A percentile compares a stretch with the other conserved stretches of the same genome.
Evolutionary conservation across 441 rosid species (phyloP).

Genomic region (Euphorbia schlechtendalii): DNA sequence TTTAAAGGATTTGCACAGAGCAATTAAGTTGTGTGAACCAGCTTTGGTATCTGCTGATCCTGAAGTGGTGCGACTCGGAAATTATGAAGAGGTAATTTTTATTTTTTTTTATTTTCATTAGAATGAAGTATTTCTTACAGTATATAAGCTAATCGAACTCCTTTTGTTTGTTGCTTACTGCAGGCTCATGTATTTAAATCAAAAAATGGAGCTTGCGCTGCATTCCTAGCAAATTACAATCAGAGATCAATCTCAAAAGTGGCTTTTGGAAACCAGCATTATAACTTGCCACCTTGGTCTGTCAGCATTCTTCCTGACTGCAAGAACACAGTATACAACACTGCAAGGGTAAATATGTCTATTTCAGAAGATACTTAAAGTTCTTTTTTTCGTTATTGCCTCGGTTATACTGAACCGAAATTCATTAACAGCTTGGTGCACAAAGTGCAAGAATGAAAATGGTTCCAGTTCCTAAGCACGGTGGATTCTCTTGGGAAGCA

Average conservation of each 20-base stretch:
- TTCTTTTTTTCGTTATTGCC: background rate
- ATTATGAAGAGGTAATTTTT: constrained; percentile 76
- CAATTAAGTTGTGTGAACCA: constrained; percentile 79
- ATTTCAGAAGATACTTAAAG: background rate
- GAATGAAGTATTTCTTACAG: no score
- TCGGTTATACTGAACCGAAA: constrained; percentile 19
- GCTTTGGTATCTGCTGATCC: constrained; percentile 73
- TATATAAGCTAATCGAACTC: no score
- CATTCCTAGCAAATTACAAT: constrained; percentile 85
- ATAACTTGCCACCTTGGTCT: constrained; percentile 97
- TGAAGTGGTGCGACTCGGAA: constrained; percentile 59
- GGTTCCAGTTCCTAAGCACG: constrained; percentile 68
- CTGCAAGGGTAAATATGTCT: constrained; percentile 69
- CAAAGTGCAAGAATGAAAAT: constrained; percentile 84
- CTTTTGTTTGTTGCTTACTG: background rate
- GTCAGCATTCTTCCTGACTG: constrained; percentile 98
- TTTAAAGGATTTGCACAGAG: constrained; percentile 91
- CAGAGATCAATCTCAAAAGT: constrained; percentile 58
- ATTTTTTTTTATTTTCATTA: background rate
- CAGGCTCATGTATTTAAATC: constrained; percentile 69
- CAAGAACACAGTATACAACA: constrained; percentile 93
- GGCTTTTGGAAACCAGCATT: constrained; percentile 63
- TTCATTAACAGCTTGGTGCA: constrained; percentile 57
- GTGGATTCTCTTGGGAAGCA: constrained; percentile 85
- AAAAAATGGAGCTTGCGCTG: constrained; percentile 80